These are phyloP conservation scores for Trichoderma oligosporum DNA, from an alignment of 2,329 filamentous ascomycete genomes.

Conservation along the genomic window DNA sequence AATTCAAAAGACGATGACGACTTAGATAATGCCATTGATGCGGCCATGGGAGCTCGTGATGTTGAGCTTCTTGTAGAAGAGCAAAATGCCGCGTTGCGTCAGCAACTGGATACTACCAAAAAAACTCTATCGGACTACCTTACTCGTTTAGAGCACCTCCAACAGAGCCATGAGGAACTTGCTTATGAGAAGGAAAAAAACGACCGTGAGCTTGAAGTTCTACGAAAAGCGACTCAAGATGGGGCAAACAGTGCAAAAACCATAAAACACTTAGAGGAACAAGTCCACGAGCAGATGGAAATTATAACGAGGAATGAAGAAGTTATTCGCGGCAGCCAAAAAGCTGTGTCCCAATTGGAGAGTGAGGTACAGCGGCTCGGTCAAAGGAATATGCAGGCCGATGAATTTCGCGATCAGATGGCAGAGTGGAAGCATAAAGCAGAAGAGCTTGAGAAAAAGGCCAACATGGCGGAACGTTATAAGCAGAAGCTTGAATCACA, in stretches of 20 bases:
- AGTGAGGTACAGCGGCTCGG: conserved; percentile 48
- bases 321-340: conserved; percentile 36
- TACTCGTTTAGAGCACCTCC: conserved; percentile 56
- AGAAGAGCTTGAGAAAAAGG: conserved; percentile 57
- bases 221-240: conserved; percentile 49
- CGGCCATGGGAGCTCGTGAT: conserved; percentile 45
- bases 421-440: conserved; percentile 57
- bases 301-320: conserved; percentile 66
- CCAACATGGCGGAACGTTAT: conserved; percentile 59
- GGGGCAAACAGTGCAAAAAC: conserved; percentile 50
- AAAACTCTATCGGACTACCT: conserved; percentile 58
- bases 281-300: conserved; percentile 63
- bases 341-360: conserved; percentile 51
- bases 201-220: conserved; percentile 50
- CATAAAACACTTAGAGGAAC: conserved; percentile 52
- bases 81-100: conserved; percentile 48
- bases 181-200: conserved; percentile 60
- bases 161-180: conserved; percentile 61
- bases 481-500: conserved; percentile 60
- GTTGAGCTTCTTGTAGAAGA: conserved; percentile 56
- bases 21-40: conserved; percentile 39
- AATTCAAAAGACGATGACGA: conserved; percentile 38
- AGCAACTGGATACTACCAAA: conserved; percentile 50
- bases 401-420: conserved; percentile 56
- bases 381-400: conserved; percentile 45